These are phyloP conservation scores for Acer negundo DNA, from an alignment of 345 rosid species.

Conservation along the genomic window DNA sequence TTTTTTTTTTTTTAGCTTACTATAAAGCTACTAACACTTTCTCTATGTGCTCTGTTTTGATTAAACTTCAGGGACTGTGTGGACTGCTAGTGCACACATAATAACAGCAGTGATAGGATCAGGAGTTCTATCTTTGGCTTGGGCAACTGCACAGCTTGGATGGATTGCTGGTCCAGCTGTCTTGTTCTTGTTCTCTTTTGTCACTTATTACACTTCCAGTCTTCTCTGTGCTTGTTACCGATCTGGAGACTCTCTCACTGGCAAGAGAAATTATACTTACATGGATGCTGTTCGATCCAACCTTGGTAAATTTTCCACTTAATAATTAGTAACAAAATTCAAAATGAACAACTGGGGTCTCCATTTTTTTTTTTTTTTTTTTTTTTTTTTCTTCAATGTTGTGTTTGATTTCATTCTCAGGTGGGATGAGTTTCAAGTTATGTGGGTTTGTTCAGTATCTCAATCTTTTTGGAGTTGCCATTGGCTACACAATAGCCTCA, in stretches of 20 bases:
- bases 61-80: conserved; percentile 32
- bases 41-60: too few relatives aligned
- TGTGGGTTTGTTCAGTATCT: conserved; percentile 54
- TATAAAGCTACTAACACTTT: too few relatives aligned
- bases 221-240: conserved; percentile 61
- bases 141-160: conserved; percentile 57
- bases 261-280: conserved; percentile 65
- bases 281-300: conserved; percentile 57
- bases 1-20: too few relatives aligned
- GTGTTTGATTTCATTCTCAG: conserved; percentile 17
- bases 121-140: conserved; percentile 47
- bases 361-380: too few relatives aligned
- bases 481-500: conserved; percentile 60
- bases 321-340: background rate
- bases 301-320: conserved; percentile 23
- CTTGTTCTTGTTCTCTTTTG: conserved; percentile 41
- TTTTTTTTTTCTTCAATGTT: too few relatives aligned
- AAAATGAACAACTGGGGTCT: background rate
- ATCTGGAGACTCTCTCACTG: conserved; percentile 41
- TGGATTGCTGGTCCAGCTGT: conserved; percentile 50
- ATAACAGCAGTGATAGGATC: conserved; percentile 57
- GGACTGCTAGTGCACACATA: conserved; percentile 52
- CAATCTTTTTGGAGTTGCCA: conserved; percentile 49
- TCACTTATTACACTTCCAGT: conserved; percentile 49
- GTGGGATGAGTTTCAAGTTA: conserved; percentile 38